Evolutionary conservation across 1,139 yeast genomes (phyloP).

Genomic region (Pichia sp.): DNA sequence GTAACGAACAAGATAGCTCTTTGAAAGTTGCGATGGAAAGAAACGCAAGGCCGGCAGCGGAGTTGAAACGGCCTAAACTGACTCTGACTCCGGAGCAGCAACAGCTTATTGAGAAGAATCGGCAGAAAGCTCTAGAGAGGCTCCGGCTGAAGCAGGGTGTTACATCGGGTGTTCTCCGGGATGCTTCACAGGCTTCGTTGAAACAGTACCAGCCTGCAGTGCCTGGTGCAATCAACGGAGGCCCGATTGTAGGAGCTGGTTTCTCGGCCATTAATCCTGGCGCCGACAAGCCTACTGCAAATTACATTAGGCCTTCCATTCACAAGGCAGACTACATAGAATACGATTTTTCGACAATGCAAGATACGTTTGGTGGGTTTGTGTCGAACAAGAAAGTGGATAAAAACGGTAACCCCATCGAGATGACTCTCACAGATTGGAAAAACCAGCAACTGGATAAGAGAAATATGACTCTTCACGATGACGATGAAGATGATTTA

Average conservation of each 20-base stretch:
- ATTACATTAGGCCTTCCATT: slow-evolving; percentile 40
- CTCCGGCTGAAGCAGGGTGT: slow-evolving; percentile 37
- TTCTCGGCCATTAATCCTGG: no score
- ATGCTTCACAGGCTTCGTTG: slow-evolving; percentile 29
- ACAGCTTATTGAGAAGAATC: slow-evolving; percentile 50
- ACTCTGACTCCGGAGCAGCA: slow-evolving; percentile 51
- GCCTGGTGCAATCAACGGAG: background rate
- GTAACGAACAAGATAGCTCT: no score
- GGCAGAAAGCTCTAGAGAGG: slow-evolving; percentile 55
- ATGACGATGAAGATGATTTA: slow-evolving; percentile 44
- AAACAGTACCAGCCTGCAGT: slow-evolving; percentile 9
- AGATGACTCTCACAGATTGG: slow-evolving; percentile 72
- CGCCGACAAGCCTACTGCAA: slow-evolving; percentile 1
- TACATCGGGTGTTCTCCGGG: slow-evolving; percentile 32
- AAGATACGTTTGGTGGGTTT: slow-evolving; percentile 85
- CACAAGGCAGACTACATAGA: slow-evolving; percentile 76
- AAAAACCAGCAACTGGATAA: slow-evolving; percentile 53
- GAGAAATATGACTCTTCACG: slow-evolving; percentile 18
- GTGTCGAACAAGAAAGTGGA: slow-evolving; percentile 41
- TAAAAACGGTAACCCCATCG: slow-evolving; percentile 29
- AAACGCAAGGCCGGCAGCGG: background rate
- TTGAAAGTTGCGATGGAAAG: no score
- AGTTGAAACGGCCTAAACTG: slow-evolving; percentile 1
- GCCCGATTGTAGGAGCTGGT: no score
- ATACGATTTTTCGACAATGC: slow-evolving; percentile 85